Base-by-base conservation (phyloP, 2,329 filamentous ascomycete species). In the Cladosporium velox region DNA sequence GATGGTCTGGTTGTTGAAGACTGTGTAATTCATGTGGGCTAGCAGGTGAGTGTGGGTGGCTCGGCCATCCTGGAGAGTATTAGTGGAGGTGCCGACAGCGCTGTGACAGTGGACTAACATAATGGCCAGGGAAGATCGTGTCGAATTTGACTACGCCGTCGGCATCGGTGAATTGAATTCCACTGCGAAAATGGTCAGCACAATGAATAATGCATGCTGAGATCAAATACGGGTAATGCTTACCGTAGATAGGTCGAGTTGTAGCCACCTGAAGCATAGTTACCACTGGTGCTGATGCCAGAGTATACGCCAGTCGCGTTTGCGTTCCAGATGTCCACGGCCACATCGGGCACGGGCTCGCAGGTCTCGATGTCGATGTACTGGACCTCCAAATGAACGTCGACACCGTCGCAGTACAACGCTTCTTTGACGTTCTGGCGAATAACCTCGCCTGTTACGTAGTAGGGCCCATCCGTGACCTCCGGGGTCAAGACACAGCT, bases 231-330 rank as follows among this genome's bases (percentile, higher is more conserved):
- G 51, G 34, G 12, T 8, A 11, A 30, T 7, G 3, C 51, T 54
- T 3, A 55, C 65, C 80, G 79, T 18, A 77, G 74, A 60, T 70
- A 77, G 28, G 77, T 78, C 24, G 69, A 74, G 68, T 78, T 68
- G n/a, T 78, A 65, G 64, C 74, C 75, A 54, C 70, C 73, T 51
- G 66, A 71, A 41, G 59, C 57, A 8, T 72, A 71, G 69, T 74
- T 73, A 18, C 73, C 77, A 65, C 79, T 78, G 21, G 52, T 55
- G 73, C 75, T 32, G 55, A 68, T 47, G 59, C 80, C 79, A 8
- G 76, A 78, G 73, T 82, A 82, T 24, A 80, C 78, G 47, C 81
- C 80, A 4, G 80, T 81, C 11, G 80, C 71, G 70, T 83, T 83
- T 72, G 78, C 78, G 68, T 82, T 77, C 80, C 80, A 82, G 30